Evolutionary conservation across 2,329 filamentous ascomycete genomes (phyloP).

Genomic region (Chaetomium sp.): DNA sequence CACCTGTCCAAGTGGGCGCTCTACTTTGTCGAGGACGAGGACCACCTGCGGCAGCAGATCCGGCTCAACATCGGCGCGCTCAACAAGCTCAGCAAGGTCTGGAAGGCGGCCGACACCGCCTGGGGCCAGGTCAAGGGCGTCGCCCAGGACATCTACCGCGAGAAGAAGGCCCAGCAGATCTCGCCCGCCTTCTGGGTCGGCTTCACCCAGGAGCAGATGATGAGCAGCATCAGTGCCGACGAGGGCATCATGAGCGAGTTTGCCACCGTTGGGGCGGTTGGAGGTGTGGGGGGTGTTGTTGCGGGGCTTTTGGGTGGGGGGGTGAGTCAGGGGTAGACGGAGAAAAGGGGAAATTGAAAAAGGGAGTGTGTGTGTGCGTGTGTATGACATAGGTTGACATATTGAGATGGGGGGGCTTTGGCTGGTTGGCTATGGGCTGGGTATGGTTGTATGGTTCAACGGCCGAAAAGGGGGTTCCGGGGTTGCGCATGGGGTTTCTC

Average conservation of each 20-base stretch:
- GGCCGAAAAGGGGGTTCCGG: background rate
- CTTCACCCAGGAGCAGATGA: slow-evolving; percentile 57
- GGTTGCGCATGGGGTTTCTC: background rate
- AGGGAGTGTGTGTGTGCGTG: too few species aligned
- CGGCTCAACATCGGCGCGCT: slow-evolving; percentile 77
- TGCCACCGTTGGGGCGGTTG: slow-evolving; percentile 38
- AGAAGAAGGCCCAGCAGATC: slow-evolving; percentile 58
- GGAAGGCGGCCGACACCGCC: slow-evolving; percentile 71
- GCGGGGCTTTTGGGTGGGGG: background rate
- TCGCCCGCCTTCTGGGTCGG: slow-evolving; percentile 58
- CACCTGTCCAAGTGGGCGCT: slow-evolving; percentile 78
- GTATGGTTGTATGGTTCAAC: background rate
- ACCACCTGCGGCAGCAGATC: slow-evolving; percentile 72
- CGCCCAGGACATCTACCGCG: slow-evolving; percentile 71
- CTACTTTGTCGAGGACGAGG: slow-evolving; percentile 63
- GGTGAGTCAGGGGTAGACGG: slow-evolving; percentile 5
- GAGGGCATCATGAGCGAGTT: slow-evolving; percentile 63
- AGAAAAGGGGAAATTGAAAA: background rate
- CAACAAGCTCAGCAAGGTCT: slow-evolving; percentile 67
- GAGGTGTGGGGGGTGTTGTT: background rate
- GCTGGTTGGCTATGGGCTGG: background rate
- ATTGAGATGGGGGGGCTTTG: background rate
- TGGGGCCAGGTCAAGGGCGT: slow-evolving; percentile 75
- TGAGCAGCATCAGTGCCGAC: slow-evolving; percentile 57
- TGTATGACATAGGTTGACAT: background rate